These are phyloP conservation scores for Musa beccarii DNA, from an alignment of 176 grass and related monocot genomes.

Conservation along the genomic window DNA sequence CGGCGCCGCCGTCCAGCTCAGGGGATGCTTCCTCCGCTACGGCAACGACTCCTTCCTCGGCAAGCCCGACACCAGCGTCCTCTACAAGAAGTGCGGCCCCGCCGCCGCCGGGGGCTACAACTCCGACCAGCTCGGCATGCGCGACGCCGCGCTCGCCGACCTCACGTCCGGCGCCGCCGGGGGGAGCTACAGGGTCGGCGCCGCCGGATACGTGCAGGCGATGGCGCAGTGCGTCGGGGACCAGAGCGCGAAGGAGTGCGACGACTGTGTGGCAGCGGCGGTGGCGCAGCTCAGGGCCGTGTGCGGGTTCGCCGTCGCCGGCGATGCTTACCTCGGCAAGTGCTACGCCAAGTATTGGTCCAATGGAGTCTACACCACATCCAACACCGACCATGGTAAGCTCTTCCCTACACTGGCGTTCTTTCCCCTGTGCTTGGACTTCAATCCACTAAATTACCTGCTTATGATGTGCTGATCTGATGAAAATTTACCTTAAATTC, in stretches of 20 bases:
- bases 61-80: slow-evolving; percentile 55
- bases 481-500: no score
- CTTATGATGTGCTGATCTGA: no score
- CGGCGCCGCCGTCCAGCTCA: slow-evolving; percentile 66
- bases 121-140: slow-evolving; percentile 31
- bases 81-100: slow-evolving; percentile 74
- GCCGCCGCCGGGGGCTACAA: slow-evolving; percentile 26
- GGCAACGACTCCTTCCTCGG: slow-evolving; percentile 83
- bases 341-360: slow-evolving; percentile 81
- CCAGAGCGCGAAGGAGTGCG: slow-evolving; percentile 48
- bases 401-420: neutral
- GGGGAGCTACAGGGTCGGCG: slow-evolving; percentile 50
- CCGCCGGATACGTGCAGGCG: slow-evolving; percentile 59
- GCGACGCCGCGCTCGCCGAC: slow-evolving; percentile 64
- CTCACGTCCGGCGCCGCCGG: slow-evolving; percentile 23
- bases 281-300: slow-evolving; percentile 49
- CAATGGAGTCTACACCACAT: neutral
- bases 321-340: slow-evolving; percentile 83
- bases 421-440: no score
- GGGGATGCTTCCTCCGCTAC: slow-evolving; percentile 74
- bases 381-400: neutral
- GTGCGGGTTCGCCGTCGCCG: slow-evolving; percentile 45
- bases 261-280: slow-evolving; percentile 59
- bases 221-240: slow-evolving; percentile 92
- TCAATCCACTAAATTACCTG: no score